Percentiles rank a stretch among this genome's conserved stretches.
These are phyloP conservation scores for Aspergillus sp. DNA, from an alignment of 2,329 filamentous ascomycete genomes.

Conservation along the genomic window DNA sequence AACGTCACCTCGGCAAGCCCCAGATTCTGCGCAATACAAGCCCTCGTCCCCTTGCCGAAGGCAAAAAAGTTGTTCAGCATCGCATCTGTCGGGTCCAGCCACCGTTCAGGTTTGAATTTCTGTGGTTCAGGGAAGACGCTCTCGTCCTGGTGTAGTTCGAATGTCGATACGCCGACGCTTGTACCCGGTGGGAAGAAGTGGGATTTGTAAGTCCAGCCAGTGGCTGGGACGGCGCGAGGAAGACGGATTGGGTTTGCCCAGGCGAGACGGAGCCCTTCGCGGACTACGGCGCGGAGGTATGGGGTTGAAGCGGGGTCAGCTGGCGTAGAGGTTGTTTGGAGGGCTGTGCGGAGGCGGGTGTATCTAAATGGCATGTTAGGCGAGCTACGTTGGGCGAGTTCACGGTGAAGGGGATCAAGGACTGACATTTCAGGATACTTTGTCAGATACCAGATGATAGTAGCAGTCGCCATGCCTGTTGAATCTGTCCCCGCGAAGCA, in stretches of 20 bases:
- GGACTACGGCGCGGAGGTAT: conserved; percentile 51
- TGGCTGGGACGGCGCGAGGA: conserved; percentile 47
- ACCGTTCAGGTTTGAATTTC: conserved; percentile 50
- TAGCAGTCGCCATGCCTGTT: conserved; percentile 53
- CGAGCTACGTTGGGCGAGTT: not conserved
- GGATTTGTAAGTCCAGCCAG: conserved; percentile 39
- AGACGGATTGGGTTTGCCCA: conserved; percentile 54
- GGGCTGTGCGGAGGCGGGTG: conserved; percentile 34
- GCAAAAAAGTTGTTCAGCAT: conserved; percentile 49
- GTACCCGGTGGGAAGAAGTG: conserved; percentile 45
- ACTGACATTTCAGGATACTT: conserved; percentile 42
- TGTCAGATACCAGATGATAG: conserved; percentile 48
- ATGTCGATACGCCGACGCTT: conserved; percentile 47
- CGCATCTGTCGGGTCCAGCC: conserved; percentile 40
- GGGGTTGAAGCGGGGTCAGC: conserved; percentile 29
- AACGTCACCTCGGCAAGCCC: conserved; percentile 46
- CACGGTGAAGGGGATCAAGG: not conserved
- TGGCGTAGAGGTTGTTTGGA: conserved; percentile 23
- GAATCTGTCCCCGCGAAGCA: conserved; percentile 57
- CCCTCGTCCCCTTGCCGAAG: conserved; percentile 50
- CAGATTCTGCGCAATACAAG: conserved; percentile 53
- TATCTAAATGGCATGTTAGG: conserved; percentile 19
- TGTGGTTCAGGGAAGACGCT: conserved; percentile 44
- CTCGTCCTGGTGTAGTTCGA: conserved; percentile 49
- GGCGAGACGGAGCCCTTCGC: conserved; percentile 51